phyloP scores from a whole-genome alignment of 352 stramenopile species.

The Thalassiosira mediterranea region DNA sequence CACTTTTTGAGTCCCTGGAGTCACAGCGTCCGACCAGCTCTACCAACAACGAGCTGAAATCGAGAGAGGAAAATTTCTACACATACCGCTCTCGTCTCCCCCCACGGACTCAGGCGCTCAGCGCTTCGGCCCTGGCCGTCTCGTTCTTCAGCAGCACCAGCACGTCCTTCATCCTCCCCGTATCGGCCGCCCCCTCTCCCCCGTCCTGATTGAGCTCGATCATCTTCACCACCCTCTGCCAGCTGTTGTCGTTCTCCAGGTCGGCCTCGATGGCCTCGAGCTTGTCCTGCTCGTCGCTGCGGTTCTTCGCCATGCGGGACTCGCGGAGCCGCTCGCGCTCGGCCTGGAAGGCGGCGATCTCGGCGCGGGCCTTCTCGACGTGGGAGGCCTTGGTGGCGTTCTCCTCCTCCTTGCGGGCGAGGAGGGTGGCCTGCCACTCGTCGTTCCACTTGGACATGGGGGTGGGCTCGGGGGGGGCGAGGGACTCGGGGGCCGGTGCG shows the following conservation, averaged over 20 bases:
- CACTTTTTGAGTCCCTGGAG: no score
- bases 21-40: no score
- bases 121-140: constrained; percentile 53
- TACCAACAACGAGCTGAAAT: no score
- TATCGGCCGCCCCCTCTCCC: constrained; percentile 85
- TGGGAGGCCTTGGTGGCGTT: constrained; percentile 66
- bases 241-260: constrained; percentile 93
- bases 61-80: no score
- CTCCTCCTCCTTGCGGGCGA: constrained; percentile 76
- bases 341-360: constrained; percentile 86
- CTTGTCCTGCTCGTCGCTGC: constrained; percentile 91
- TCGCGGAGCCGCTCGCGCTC: constrained; percentile 89
- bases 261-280: constrained; percentile 93
- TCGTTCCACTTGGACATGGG: constrained; percentile 82
- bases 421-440: constrained; percentile 74
- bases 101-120: constrained; percentile 49
- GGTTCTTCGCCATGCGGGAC: constrained; percentile 91
- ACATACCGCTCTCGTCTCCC: neutral
- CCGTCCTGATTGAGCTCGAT: constrained; percentile 90
- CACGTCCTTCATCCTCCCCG: constrained; percentile 91
- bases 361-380: constrained; percentile 62
- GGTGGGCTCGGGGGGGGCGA: constrained; percentile 35
- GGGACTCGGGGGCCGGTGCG: neutral
- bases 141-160: constrained; percentile 93
- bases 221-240: constrained; percentile 92